These are phyloP conservation scores for Candida krabiensis DNA, from an alignment of 805 yeast species.

Conservation along the genomic window DNA sequence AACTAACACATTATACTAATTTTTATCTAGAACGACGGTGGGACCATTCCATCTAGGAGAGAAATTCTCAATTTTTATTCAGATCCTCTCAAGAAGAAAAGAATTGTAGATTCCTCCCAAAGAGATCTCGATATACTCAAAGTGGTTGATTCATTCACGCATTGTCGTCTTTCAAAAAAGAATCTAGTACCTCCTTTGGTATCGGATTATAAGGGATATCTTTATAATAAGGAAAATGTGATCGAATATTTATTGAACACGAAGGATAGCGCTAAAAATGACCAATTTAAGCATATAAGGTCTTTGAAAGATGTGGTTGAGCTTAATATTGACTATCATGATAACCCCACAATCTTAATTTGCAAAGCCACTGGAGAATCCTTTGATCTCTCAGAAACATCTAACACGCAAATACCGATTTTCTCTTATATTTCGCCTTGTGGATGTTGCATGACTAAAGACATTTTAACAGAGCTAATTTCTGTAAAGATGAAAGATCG, in stretches of 20 bases:
- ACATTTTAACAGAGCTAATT: conserved; percentile 28
- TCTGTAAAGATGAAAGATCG: conserved; percentile 5
- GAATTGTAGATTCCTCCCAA: conserved; percentile 15
- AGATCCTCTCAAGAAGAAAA: conserved; percentile 7
- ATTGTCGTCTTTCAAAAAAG: conserved; percentile 47
- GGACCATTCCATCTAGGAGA: conserved; percentile 59
- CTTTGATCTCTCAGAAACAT: conserved; percentile 35
- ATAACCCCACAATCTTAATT: conserved; percentile 23
- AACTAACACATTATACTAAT: too few relatives aligned
- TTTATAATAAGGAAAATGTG: conserved; percentile 64
- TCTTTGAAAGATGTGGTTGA: conserved; percentile 30
- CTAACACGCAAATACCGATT: conserved; percentile 15
- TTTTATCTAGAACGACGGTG: conserved; percentile 75
- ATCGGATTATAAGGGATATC: conserved; percentile 65
- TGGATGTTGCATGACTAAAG: conserved; percentile 41
- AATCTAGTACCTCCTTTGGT: conserved; percentile 54
- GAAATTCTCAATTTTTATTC: conserved; percentile 40
- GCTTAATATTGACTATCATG: conserved; percentile 26
- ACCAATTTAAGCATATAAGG: conserved; percentile 32
- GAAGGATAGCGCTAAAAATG: conserved; percentile 19
- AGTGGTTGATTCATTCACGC: conserved; percentile 38
- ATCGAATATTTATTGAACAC: conserved; percentile 53
- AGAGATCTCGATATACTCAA: conserved; percentile 22
- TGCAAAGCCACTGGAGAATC: conserved; percentile 41
- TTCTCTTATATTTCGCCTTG: conserved; percentile 48